Base-by-base conservation (phyloP, 2,329 filamentous ascomycete genomes). In the Aspergillus hortae region DNA sequence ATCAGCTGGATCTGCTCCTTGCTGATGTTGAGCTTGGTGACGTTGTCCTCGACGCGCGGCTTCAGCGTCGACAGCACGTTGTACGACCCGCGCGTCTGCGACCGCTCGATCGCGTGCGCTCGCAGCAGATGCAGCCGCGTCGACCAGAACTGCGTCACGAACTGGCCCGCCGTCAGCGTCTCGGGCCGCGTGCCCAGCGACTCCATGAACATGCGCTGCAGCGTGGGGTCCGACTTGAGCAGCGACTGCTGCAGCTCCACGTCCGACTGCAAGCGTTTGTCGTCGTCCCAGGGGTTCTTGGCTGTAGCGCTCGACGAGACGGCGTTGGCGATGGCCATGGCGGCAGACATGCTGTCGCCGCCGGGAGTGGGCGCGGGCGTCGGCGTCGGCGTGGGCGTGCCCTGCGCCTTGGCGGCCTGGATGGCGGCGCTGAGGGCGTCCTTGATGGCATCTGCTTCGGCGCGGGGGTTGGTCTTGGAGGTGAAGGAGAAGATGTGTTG, bases 111-210 rank as follows among this genome's bases (percentile, higher is more conserved):
- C 1, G 91, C 92, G 73, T 96, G 89, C 0, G 92, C 88, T 11
- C 94, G 88, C 27, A 99, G 80, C 30, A 96, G 77, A 67, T 90
- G 90, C 44, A 92, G 82, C 43, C 95, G 82, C 2, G 90, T 90
- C 1, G 90, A 90, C 94, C 94, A 99, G 74, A 99, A 99, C 68
- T 96, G 92, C 1, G 85, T 79, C 60, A 92, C 91, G 70, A 97
- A 96, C 42, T 91, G 87, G 1, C 83, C 82, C 25, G 88, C 84
- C 0, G 87, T 87, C 55, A 97, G 87, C 2, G 88, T 86, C 6
- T 92, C 88, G 0, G 92, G 91, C 65, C 96, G 96, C 7, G 89
- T 88, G 48, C 83, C 80, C 45, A 91, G 77, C 0, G 90, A 88
- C 65, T 96, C 90, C 74, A 90, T 86, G 68, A 96, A 96, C 41